A percentile compares a stretch with the other conserved stretches of the same genome.
phyloP scores from a whole-genome alignment of 495 filamentous ascomycete genomes.

The Xylaria bambusicola region DNA sequence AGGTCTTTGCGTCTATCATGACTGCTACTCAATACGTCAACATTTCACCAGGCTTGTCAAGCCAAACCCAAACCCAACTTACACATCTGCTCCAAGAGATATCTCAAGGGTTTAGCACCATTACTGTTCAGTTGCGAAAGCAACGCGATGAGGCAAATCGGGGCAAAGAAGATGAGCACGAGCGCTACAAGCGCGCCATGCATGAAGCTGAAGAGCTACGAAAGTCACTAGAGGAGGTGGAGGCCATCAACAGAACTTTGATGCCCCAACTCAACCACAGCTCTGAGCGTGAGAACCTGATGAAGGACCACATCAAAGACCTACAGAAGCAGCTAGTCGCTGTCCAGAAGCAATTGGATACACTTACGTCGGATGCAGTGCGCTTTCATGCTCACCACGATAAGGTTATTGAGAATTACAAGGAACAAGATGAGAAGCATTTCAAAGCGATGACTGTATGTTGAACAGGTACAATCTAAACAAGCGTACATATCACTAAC shows the following conservation, averaged over 20 bases:
- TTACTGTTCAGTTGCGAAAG: slow-evolving; percentile 8
- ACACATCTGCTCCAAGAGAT: slow-evolving; percentile 10
- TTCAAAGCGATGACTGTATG: slow-evolving; percentile 18
- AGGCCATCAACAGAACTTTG: slow-evolving; percentile 7
- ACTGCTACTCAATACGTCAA: slow-evolving; percentile 19
- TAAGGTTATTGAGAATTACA: slow-evolving; percentile 16
- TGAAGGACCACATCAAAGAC: slow-evolving; percentile 16
- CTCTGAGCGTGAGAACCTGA: slow-evolving; percentile 7
- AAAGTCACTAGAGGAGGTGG: slow-evolving; percentile 4
- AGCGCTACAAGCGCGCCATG: slow-evolving; percentile 13
- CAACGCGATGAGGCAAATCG: slow-evolving; percentile 13
- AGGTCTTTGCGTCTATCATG: slow-evolving; percentile 18
- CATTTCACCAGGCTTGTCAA: slow-evolving; percentile 11
- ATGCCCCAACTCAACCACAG: slow-evolving; percentile 6
- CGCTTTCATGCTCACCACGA: slow-evolving; percentile 15
- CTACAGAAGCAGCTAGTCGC: slow-evolving; percentile 12
- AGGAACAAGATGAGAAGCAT: slow-evolving; percentile 16
- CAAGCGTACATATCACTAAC: background rate
- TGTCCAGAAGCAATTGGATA: slow-evolving; percentile 7
- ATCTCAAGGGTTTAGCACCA: slow-evolving; percentile 14
- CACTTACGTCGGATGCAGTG: background rate
- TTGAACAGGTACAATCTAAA: background rate
- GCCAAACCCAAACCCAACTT: slow-evolving; percentile 5
- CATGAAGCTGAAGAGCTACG: slow-evolving; percentile 9
- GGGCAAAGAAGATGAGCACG: slow-evolving; percentile 16